Evolutionary conservation across 768 basidiomycete genomes (phyloP), one percentile per base, ranked within the genome.

Genomic region (Agrocybe pediades): DNA sequence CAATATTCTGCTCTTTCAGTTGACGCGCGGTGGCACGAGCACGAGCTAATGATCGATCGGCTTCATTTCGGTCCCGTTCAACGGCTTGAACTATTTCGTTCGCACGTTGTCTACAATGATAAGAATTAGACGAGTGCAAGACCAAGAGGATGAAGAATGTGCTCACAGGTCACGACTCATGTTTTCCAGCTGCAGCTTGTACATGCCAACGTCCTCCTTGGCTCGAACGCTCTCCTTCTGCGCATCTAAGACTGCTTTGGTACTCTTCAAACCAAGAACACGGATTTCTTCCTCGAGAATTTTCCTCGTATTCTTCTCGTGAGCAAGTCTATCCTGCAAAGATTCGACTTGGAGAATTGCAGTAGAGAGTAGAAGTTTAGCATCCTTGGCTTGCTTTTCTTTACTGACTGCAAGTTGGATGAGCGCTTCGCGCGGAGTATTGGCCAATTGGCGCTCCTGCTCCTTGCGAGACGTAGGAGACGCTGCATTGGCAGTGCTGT

Each of bases 21-120:
- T 77, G 78, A 23, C 86, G 71, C n/a, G 85, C 74, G 29, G 74
- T 71, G n/a, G 68, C 73, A 25, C 83, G 74, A 19, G 84, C 74
- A 24, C 76, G 65, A 19, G 59, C 53, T 7, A 74, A 71, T 11
- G 66, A 65, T 2, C 60, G 60, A 45, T 74, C 68, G 1, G 71
- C 70, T 9, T 68, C 61, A 30, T 71, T 66, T 20, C 70, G 66
- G 51, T 74, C 66, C 0, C 54, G 52, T 57, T 74, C 71, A 6
- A 72, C 57, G 1, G 53, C 53, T 39, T 59, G 62, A 3, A 69
- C 51, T 6, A 54, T 53, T 6, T 69, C 63, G 9, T 63, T 57
- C 13, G 65, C 67, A 16, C 62, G 63, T 43, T 62, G 57, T 5
- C 71, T 72, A 41, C 19, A 19, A 15, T 43, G 19, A 11, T 13